Evolutionary conservation across 2,329 filamentous ascomycete species (phyloP), one percentile per base, ranked within the genome.

Genomic region (Penicillium digitatum): DNA sequence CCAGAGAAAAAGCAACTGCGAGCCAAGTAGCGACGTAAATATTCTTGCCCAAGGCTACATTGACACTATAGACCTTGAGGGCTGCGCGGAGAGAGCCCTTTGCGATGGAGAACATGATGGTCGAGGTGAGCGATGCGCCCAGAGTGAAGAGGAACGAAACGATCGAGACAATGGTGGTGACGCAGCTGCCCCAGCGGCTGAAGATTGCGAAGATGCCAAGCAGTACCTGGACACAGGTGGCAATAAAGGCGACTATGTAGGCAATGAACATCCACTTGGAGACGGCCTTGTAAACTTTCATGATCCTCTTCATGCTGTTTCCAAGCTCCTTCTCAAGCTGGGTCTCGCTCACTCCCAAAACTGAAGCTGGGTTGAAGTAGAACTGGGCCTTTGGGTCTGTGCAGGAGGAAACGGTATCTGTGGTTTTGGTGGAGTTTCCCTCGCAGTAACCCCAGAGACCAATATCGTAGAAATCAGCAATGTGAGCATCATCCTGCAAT

Each of bases 391-490:
- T 78, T 52, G 86, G 81, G 63, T 85, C 79, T 50, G 85, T 87
- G 82, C 93, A 97, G 64, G 81, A 75, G 40, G 74, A 75, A 62
- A 81, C 73, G 16, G 74, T 72, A 62, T 78, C 80, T 46, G 70
- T 78, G 59, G 81, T 78, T 65, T 79, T 78, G 62, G 81, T 81
- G 62, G 79, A 72, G 48, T 80, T 75, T 50, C 82, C 84, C 54
- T 79, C 78, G 82, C 94, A 97, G 82, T 91, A 96, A 70, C 88
- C 88, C 88, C 90, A 95, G 35, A 97, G 81, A 69, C 83, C 84
- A 69, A 97, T 80, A 58, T 88, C 82, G 82, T 96, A 97, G 67
- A 85, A 80, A 69, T 93, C 85, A 66, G 81, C 83, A 56, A 96
- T 81, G 52, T 82, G 79, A 40, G 89, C 79, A 40, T 72, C 61